Conservation (phyloP, 805 yeast species). For the Pachysolen tannophilus region DNA sequence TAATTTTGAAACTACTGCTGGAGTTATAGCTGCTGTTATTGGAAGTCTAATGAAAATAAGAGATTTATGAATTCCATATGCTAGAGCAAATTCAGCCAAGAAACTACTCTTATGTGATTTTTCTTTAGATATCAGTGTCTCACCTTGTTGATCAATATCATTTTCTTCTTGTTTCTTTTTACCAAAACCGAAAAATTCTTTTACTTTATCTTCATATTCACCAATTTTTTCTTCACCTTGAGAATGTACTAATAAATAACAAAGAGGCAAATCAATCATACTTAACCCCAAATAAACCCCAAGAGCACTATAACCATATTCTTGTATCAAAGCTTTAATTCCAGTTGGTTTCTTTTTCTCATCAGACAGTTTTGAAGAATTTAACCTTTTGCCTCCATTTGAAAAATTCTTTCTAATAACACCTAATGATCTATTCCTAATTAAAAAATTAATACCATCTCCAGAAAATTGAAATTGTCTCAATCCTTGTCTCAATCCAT, state of each 20-base stretch:
- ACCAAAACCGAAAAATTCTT: constrained; percentile 58
- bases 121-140: constrained; percentile 11
- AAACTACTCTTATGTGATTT: constrained; percentile 28
- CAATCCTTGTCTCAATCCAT: too few species aligned
- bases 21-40: constrained; percentile 86
- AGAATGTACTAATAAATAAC: constrained; percentile 76
- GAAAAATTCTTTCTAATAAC: too few species aligned
- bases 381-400: too few species aligned
- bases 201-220: constrained; percentile 52
- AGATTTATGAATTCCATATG: constrained; percentile 89
- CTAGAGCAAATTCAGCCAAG: constrained; percentile 80
- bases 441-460: too few species aligned
- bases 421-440: too few species aligned
- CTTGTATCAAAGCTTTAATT: constrained; percentile 60
- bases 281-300: constrained; percentile 77
- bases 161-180: constrained; percentile 21
- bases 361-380: too few species aligned
- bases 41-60: constrained; percentile 81
- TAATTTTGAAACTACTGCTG: constrained; percentile 57
- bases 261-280: constrained; percentile 72
- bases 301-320: constrained; percentile 87
- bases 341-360: constrained; percentile 35
- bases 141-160: constrained; percentile 13
- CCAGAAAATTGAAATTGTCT: too few species aligned
- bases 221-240: constrained; percentile 79